Evolutionary conservation across 1,284 basidiomycete genomes (phyloP).

Genomic region (Mycena citricolor): DNA sequence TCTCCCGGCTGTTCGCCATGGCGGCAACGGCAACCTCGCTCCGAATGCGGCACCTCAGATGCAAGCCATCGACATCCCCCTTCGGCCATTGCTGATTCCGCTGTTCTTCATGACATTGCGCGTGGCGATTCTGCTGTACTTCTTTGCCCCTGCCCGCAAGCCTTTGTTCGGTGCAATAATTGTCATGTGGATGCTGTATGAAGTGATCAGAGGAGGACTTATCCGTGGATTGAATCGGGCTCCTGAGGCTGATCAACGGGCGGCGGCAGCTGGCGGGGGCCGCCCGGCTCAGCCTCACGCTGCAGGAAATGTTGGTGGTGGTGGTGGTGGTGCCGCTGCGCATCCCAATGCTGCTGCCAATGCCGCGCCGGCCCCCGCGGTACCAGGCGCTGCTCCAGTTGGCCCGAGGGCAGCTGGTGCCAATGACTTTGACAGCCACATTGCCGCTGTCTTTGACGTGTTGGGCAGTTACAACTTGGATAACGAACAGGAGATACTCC

Average conservation of each 20-base stretch:
- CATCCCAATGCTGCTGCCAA: too few species aligned
- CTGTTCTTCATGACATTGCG: conserved; percentile 67
- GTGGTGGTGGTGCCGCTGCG: too few species aligned
- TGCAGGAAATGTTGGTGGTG: too few species aligned
- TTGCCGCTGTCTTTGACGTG: conserved; percentile 42
- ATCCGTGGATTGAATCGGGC: conserved; percentile 40
- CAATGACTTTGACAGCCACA: conserved; percentile 35
- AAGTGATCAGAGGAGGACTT: conserved; percentile 61
- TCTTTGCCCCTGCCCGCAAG: conserved; percentile 74
- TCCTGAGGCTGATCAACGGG: conserved; percentile 30
- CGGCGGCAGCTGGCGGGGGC: conserved; percentile 12
- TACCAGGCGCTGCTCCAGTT: too few species aligned
- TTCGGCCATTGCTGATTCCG: conserved; percentile 65
- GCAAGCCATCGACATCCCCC: conserved; percentile 39
- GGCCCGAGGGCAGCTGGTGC: too few species aligned
- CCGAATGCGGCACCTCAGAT: conserved; percentile 22
- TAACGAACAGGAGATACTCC: conserved; percentile 52
- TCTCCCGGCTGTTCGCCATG: conserved; percentile 48
- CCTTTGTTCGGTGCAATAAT: conserved; percentile 69
- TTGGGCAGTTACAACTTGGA: conserved; percentile 59
- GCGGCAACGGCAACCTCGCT: conserved; percentile 31
- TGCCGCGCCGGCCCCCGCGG: too few species aligned
- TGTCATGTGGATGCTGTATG: conserved; percentile 70
- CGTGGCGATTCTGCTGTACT: conserved; percentile 70
- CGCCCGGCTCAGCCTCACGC: too few species aligned